These are phyloP conservation scores for Neocucurbitaria cava DNA, from an alignment of 2,329 filamentous ascomycete genomes.

Conservation along the genomic window DNA sequence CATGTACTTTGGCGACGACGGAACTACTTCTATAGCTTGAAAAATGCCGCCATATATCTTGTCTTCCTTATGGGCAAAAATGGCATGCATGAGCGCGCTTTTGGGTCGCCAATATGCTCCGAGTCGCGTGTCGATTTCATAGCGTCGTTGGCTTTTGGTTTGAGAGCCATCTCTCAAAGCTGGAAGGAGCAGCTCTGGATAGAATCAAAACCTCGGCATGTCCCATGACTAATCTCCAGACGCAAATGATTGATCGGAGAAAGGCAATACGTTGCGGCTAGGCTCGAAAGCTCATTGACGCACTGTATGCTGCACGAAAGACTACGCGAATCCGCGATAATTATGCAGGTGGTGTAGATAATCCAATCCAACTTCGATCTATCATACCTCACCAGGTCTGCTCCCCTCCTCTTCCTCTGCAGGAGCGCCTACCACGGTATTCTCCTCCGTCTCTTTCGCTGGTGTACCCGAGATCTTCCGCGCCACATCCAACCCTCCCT, in stretches of 20 bases:
- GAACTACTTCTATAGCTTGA: no score
- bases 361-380: neutral
- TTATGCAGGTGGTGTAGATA: neutral
- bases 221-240: neutral
- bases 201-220: neutral
- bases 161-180: no score
- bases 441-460: slow-evolving; percentile 16
- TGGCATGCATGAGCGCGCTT: neutral
- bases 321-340: neutral
- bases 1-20: no score
- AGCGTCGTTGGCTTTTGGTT: neutral
- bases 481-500: slow-evolving; percentile 43
- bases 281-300: neutral
- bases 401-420: slow-evolving; percentile 7
- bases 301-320: neutral
- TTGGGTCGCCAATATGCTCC: neutral
- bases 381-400: slow-evolving; percentile 7
- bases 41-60: neutral
- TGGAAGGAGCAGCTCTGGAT: neutral
- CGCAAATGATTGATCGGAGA: neutral
- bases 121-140: neutral
- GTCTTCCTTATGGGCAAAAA: neutral
- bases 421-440: slow-evolving; percentile 5
- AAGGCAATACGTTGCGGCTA: neutral
- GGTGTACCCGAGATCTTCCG: slow-evolving; percentile 39